Percentiles rank a stretch among this genome's conserved stretches.
Conservation (phyloP, 2,329 filamentous ascomycete genomes). For the Neopestalotiopsis clavispora region DNA sequence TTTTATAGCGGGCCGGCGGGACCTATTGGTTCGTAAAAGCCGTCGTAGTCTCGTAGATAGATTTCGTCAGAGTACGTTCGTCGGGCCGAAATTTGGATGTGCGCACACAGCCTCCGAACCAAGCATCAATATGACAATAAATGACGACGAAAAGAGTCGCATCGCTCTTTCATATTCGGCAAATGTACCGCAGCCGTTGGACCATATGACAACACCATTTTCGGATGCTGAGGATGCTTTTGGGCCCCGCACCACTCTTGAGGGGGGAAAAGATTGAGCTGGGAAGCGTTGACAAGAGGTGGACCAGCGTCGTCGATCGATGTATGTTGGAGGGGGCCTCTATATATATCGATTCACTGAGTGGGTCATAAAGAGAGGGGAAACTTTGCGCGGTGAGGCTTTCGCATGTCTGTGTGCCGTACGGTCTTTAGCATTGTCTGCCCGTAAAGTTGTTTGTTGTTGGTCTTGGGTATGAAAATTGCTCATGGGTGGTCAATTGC, state of each 20-base stretch:
- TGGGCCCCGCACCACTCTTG: not conserved
- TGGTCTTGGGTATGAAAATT: not conserved
- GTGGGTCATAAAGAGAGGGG: conserved; percentile 7
- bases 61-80: not conserved
- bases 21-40: not conserved
- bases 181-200: not conserved
- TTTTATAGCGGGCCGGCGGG: conserved; percentile 1
- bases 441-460: not conserved
- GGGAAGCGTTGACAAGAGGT: conserved; percentile 6
- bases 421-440: not conserved
- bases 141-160: conserved; percentile 6
- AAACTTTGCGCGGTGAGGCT: conserved; percentile 2
- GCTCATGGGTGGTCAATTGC: too few relatives aligned
- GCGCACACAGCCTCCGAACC: conserved; percentile 9
- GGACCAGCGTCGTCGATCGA: conserved; percentile 7
- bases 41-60: conserved; percentile 2
- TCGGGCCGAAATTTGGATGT: conserved; percentile 12
- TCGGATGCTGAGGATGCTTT: not conserved
- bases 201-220: not conserved
- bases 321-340: conserved; percentile 9
- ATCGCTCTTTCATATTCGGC: not conserved
- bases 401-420: not conserved
- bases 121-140: not conserved
- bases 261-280: not conserved
- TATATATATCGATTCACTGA: conserved; percentile 11